Evolutionary conservation across 225 moss, liverwort and hornwort species (phyloP).

Genomic region (Physcomitrium patens): DNA sequence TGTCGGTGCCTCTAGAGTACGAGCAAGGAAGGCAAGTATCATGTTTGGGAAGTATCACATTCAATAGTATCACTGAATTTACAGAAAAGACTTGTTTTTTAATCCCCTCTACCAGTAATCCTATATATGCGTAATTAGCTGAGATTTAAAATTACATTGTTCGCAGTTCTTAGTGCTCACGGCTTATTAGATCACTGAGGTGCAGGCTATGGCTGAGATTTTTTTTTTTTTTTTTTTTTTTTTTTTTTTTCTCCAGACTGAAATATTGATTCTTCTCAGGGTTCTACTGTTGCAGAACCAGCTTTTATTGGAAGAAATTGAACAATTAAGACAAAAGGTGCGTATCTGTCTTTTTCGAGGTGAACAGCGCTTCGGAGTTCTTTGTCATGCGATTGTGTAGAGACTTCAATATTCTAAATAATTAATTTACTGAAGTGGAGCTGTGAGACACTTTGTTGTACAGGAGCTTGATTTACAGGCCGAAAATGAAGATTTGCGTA

Average conservation of each 20-base stretch:
- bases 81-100: background rate
- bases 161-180: too few species aligned
- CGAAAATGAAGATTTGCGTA: constrained; percentile 59
- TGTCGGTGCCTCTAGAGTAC: constrained; percentile 75
- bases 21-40: constrained; percentile 86
- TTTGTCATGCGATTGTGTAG: background rate
- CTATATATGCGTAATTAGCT: too few species aligned
- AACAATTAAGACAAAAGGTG: constrained; percentile 87
- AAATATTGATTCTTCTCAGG: constrained; percentile 18
- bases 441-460: constrained; percentile 7
- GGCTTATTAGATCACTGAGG: background rate
- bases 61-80: background rate
- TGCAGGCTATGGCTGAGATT: background rate
- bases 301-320: constrained; percentile 88
- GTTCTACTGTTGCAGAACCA: constrained; percentile 66
- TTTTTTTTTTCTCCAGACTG: constrained; percentile 4
- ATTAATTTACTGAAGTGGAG: background rate
- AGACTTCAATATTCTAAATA: background rate
- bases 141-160: too few species aligned
- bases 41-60: constrained; percentile 32
- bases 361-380: background rate
- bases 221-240: too few species aligned
- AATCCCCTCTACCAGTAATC: too few species aligned
- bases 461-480: constrained; percentile 58
- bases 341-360: background rate